These are phyloP conservation scores for Ustilago xerochloae DNA, from an alignment of 1,284 basidiomycete genomes.

Conservation along the genomic window DNA sequence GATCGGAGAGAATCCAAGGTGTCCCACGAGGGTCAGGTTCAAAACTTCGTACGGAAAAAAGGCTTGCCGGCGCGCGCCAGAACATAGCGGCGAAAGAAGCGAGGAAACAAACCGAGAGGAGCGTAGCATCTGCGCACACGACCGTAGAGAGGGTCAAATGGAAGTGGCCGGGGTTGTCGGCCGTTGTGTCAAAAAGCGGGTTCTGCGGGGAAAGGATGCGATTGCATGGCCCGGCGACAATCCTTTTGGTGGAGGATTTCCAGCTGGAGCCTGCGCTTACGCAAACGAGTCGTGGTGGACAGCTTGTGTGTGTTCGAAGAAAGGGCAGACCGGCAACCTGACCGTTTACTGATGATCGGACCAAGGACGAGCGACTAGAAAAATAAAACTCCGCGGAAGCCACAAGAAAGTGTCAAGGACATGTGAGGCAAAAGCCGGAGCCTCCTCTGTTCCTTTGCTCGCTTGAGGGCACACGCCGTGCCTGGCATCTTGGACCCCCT, in stretches of 20 bases:
- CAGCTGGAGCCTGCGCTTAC: not conserved
- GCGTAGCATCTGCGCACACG: too few species aligned
- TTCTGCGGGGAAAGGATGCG: not conserved
- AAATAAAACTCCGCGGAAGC: not conserved
- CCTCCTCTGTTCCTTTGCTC: too few species aligned
- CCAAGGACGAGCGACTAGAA: not conserved
- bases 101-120: not conserved
- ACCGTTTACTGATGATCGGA: not conserved
- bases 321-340: not conserved
- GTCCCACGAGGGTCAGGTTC: not conserved
- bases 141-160: too few species aligned
- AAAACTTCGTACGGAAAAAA: not conserved
- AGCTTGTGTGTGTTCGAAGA: too few species aligned
- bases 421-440: too few species aligned
- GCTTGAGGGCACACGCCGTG: too few species aligned
- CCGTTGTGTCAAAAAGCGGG: not conserved
- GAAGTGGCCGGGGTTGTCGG: conserved; percentile 2
- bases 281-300: too few species aligned
- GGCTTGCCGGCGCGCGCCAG: not conserved
- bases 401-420: too few species aligned
- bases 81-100: not conserved
- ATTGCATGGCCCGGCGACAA: not conserved
- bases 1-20: not conserved
- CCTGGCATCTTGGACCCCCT: too few species aligned
- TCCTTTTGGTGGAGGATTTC: not conserved